A percentile compares a stretch with the other conserved stretches of the same genome.
phyloP scores from a whole-genome alignment of 2,329 filamentous ascomycete species.

The Lachnellula occidentalis region DNA sequence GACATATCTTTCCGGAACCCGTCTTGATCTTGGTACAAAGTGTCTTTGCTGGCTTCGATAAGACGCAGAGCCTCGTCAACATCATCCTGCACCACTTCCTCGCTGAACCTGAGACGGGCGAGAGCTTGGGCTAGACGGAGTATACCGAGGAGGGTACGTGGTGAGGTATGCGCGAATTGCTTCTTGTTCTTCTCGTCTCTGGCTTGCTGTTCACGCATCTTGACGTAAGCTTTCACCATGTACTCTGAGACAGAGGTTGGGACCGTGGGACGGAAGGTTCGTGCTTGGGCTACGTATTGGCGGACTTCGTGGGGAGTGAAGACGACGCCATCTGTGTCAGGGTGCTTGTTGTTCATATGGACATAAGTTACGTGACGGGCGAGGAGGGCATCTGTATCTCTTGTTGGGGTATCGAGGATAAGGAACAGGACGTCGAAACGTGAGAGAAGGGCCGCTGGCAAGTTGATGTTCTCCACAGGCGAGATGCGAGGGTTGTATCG shows the following conservation, averaged over 20 bases:
- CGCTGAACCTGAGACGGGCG: slow-evolving; percentile 83
- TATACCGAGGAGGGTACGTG: slow-evolving; percentile 87
- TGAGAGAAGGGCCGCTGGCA: slow-evolving; percentile 92
- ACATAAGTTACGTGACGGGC: slow-evolving; percentile 94
- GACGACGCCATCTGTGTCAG: slow-evolving; percentile 70
- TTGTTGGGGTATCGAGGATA: slow-evolving; percentile 87
- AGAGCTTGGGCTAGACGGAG: slow-evolving; percentile 91
- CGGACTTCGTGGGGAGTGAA: slow-evolving; percentile 92
- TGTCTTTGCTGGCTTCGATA: slow-evolving; percentile 90
- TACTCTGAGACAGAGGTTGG: slow-evolving; percentile 87
- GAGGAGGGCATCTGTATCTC: slow-evolving; percentile 86
- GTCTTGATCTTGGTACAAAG: slow-evolving; percentile 66
- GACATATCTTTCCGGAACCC: slow-evolving; percentile 63
- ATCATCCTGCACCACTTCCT: slow-evolving; percentile 81
- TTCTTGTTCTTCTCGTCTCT: slow-evolving; percentile 86
- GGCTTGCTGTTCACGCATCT: slow-evolving; percentile 86
- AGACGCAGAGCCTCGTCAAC: slow-evolving; percentile 92
- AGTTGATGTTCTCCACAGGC: slow-evolving; percentile 97
- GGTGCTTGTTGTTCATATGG: slow-evolving; percentile 94
- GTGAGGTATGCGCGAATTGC: slow-evolving; percentile 89
- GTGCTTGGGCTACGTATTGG: slow-evolving; percentile 90
- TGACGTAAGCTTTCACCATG: slow-evolving; percentile 94
- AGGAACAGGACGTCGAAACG: slow-evolving; percentile 97
- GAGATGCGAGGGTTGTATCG: slow-evolving; percentile 97
- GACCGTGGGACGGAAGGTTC: slow-evolving; percentile 81